A percentile compares a stretch with the other conserved stretches of the same genome.
phyloP scores from a whole-genome alignment of 257 asterid species.

The Dorcoceras hygrometricum region DNA sequence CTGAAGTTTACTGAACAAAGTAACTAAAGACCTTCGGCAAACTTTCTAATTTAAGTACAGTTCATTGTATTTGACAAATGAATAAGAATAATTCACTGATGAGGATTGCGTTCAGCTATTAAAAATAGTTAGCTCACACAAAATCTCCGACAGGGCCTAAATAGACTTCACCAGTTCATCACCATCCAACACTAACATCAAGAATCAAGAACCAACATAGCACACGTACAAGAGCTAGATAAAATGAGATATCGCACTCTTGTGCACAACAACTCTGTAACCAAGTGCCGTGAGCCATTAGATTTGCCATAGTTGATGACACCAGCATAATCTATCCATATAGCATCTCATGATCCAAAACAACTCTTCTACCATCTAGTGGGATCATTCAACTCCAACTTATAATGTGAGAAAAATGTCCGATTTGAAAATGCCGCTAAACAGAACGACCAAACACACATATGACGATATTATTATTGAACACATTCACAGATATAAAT shows the following conservation, averaged over 20 bases:
- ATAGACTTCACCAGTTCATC: not conserved
- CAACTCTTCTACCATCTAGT: not conserved
- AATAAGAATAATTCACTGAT: not conserved
- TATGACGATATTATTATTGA: not conserved
- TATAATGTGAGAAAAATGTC: not conserved
- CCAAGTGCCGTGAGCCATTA: not conserved
- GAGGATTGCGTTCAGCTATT: not conserved
- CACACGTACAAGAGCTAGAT: not conserved
- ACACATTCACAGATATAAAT: not conserved
- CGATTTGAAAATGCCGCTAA: not conserved
- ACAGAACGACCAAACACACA: not conserved
- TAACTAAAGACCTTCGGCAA: no score
- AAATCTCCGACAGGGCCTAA: not conserved
- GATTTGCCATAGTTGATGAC: not conserved
- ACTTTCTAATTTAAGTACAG: no score
- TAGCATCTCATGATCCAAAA: not conserved
- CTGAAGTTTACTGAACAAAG: no score
- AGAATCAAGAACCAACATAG: constrained; percentile 21
- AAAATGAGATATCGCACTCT: not conserved
- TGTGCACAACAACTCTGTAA: not conserved
- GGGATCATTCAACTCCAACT: not conserved
- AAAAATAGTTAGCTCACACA: not conserved
- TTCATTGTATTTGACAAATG: no score
- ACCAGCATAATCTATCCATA: not conserved
- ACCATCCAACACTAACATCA: constrained; percentile 1